phyloP scores from a whole-genome alignment of 768 basidiomycete species.

The Hypholoma sublateritium region DNA sequence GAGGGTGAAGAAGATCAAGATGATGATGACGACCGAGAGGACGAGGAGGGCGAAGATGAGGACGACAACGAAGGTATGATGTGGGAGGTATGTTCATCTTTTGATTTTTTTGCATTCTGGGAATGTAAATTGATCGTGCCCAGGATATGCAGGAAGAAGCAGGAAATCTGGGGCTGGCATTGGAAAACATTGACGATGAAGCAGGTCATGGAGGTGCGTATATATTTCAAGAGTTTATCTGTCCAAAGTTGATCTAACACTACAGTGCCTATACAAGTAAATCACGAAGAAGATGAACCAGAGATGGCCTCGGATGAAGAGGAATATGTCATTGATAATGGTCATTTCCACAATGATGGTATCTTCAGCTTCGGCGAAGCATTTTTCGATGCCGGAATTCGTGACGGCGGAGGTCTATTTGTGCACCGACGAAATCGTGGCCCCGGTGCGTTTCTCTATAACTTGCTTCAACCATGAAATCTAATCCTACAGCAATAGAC shows the following conservation, averaged over 20 bases:
- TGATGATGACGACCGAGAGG: constrained; percentile 40
- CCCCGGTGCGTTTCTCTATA: constrained; percentile 33
- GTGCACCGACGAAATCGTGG: constrained; percentile 56
- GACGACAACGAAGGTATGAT: constrained; percentile 30
- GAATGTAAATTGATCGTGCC: background rate
- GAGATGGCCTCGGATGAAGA: constrained; percentile 68
- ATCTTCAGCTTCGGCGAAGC: constrained; percentile 57
- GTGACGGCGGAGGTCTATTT: constrained; percentile 47
- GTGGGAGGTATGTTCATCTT: constrained; percentile 31
- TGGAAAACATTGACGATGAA: constrained; percentile 59
- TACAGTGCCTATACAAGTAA: constrained; percentile 50
- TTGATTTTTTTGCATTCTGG: background rate
- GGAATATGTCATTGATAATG: constrained; percentile 48
- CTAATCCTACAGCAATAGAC: constrained; percentile 22
- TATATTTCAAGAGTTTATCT: background rate
- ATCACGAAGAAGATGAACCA: constrained; percentile 61
- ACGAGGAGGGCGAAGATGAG: constrained; percentile 22
- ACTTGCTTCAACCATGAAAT: background rate
- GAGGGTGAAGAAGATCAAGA: constrained; percentile 54
- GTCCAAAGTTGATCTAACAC: constrained; percentile 6
- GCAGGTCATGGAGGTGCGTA: constrained; percentile 56
- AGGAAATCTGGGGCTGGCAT: constrained; percentile 41
- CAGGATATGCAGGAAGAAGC: constrained; percentile 57
- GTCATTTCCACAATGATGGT: constrained; percentile 41
- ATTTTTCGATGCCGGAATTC: constrained; percentile 44